phyloP scores from a whole-genome alignment of 2,329 filamentous ascomycete genomes.

The Chaetomium sp. region DNA sequence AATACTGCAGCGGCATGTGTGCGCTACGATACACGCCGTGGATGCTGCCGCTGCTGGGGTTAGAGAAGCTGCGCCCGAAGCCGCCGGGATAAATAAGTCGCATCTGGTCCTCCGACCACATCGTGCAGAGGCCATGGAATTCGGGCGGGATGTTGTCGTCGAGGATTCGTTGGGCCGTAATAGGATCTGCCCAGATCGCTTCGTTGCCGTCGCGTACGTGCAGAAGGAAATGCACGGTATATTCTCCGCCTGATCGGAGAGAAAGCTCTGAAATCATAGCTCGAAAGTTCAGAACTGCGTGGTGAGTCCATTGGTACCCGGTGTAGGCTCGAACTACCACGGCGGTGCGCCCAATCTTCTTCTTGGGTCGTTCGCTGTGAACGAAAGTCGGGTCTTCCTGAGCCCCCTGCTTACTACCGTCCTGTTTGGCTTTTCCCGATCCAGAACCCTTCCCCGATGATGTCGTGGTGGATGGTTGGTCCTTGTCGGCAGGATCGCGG shows the following conservation, averaged over 20 bases:
- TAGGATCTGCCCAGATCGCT: constrained; percentile 75
- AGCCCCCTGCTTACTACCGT: too few relatives aligned
- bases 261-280: constrained; percentile 74
- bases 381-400: background rate
- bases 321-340: constrained; percentile 76
- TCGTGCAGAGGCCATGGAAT: constrained; percentile 71
- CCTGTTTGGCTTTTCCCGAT: too few relatives aligned
- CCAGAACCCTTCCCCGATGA: constrained; percentile 2
- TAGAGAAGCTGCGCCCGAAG: constrained; percentile 62
- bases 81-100: constrained; percentile 64
- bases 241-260: constrained; percentile 73
- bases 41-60: constrained; percentile 50
- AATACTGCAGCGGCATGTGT: constrained; percentile 58
- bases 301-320: constrained; percentile 70
- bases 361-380: constrained; percentile 30
- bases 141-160: constrained; percentile 61
- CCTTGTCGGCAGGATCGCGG: constrained; percentile 31
- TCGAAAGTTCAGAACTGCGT: constrained; percentile 74
- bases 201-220: constrained; percentile 75
- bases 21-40: constrained; percentile 64
- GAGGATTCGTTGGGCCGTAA: constrained; percentile 65
- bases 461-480: background rate
- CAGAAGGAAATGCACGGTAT: constrained; percentile 74
- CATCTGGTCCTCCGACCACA: constrained; percentile 87
- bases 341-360: constrained; percentile 57